Evolutionary conservation across 768 basidiomycete genomes (phyloP), one percentile per base, ranked within the genome.

Genomic region (Kwoniella heveanensis): DNA sequence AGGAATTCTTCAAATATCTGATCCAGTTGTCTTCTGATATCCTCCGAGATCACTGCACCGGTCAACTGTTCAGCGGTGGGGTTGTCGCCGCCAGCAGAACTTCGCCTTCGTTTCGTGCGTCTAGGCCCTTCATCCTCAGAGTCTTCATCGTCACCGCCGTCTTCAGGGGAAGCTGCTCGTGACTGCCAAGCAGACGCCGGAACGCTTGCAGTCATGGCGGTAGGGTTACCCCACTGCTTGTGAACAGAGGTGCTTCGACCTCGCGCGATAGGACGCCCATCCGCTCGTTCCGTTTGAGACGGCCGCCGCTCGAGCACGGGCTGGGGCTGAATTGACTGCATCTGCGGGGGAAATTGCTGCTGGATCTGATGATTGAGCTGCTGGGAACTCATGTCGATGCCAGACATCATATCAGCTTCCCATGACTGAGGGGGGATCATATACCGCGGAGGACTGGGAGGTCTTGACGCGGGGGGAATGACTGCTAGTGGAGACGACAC

Each of bases 1-100:
- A 98, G 81, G 76, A 90, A 98, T 68, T 89, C 87, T 75, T 92
- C 87, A 81, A 98, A 96, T 74, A 96, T 88, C 66, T 88, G 86
- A 80, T 96, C 92, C 55, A 98, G 88, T 72, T 91, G 88, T 21
- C 83, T 80, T 60, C 87, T 85, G 70, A 92, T 89, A 78, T 95
- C 93, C 12, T 79, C 77, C 9, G 74, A 77, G 27, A 80, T 73
- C 2, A 70, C 48, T 1, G 66, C 66, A 12, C 66, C 72, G 13
- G 64, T 67, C 57, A 69, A 36, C 37, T 64, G 25, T 13, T 72
- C 74, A 10, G 44, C 54, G 55, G 68, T 67, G 22, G 54, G 65
- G n/a, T 44, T 59, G 13, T 67, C 68, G 46, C 57, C 56, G 15
- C 67, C 75, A 19, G 66, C 73, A 0, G 76, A 76, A 44, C 71